Percentiles rank a stretch among this genome's conserved stretches.
Conservation (phyloP, 768 basidiomycete genomes). For the Podaxis sp. region DNA sequence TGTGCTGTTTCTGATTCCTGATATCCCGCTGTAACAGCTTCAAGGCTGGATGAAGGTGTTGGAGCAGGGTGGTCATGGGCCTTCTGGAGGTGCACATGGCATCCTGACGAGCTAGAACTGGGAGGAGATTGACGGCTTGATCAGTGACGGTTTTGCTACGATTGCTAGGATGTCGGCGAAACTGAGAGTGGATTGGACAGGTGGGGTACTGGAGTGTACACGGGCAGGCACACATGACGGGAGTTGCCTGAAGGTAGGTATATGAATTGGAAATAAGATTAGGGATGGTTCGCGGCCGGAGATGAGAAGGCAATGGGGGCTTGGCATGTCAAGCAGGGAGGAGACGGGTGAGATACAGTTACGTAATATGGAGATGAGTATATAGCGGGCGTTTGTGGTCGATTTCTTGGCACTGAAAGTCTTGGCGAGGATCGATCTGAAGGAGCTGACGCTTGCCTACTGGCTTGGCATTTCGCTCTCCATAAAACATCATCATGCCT, state of each 20-base stretch:
- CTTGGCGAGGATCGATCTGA: conserved; percentile 23
- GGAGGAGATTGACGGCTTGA: conserved; percentile 1
- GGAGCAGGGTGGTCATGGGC: neutral
- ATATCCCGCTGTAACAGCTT: neutral
- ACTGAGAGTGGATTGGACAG: neutral
- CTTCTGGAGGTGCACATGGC: neutral
- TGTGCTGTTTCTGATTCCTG: neutral
- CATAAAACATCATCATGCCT: conserved; percentile 32
- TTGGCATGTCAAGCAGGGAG: conserved; percentile 13
- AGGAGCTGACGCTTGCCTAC: neutral
- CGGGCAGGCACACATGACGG: neutral
- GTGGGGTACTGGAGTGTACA: neutral
- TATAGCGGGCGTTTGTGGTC: conserved; percentile 2
- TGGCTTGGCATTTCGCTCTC: conserved; percentile 22
- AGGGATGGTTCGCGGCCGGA: no score
- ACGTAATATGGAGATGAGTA: conserved; percentile 10
- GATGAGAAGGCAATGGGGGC: neutral
- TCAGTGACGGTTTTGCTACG: neutral
- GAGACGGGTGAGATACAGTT: conserved; percentile 14
- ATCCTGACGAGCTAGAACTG: neutral
- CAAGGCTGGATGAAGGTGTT: neutral
- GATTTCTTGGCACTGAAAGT: conserved; percentile 22
- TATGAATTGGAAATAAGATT: neutral
- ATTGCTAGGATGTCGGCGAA: neutral
- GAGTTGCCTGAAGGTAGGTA: neutral